Percentiles rank a stretch among this genome's conserved stretches.
phyloP scores from a whole-genome alignment of 192 early-diverging fungal species.

The Paraglomus brasilianum region DNA sequence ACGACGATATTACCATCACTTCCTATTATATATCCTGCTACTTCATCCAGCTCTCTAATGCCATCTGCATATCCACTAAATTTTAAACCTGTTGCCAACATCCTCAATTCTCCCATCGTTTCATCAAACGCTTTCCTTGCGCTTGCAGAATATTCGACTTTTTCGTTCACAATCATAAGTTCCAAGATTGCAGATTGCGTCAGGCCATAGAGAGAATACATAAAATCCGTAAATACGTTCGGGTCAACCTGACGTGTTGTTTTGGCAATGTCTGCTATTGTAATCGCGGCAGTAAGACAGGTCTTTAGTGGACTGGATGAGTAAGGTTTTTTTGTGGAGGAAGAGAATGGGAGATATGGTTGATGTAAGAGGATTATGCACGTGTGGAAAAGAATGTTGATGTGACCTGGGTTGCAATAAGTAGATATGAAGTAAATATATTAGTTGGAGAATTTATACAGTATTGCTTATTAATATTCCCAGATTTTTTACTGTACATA shows the following conservation, averaged over 20 bases:
- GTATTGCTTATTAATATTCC: no score
- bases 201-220: constrained; percentile 16
- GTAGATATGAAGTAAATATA: not conserved
- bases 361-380: constrained; percentile 30
- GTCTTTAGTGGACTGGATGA: constrained; percentile 21
- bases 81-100: not conserved
- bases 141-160: not conserved
- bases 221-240: constrained; percentile 11
- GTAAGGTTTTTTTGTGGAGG: not conserved
- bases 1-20: not conserved
- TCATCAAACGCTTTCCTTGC: constrained; percentile 24
- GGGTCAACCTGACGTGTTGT: constrained; percentile 15
- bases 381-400: constrained; percentile 30
- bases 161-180: constrained; percentile 24
- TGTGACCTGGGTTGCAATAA: not conserved
- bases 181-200: constrained; percentile 22
- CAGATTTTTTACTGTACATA: not conserved
- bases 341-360: constrained; percentile 18
- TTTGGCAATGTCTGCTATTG: constrained; percentile 27
- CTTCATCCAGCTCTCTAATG: constrained; percentile 18
- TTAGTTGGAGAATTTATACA: not conserved
- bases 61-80: not conserved
- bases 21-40: constrained; percentile 19
- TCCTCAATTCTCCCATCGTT: constrained; percentile 16
- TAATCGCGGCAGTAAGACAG: constrained; percentile 20